phyloP scores from a whole-genome alignment of 495 filamentous ascomycete species.

The Aspergillus diversus region DNA sequence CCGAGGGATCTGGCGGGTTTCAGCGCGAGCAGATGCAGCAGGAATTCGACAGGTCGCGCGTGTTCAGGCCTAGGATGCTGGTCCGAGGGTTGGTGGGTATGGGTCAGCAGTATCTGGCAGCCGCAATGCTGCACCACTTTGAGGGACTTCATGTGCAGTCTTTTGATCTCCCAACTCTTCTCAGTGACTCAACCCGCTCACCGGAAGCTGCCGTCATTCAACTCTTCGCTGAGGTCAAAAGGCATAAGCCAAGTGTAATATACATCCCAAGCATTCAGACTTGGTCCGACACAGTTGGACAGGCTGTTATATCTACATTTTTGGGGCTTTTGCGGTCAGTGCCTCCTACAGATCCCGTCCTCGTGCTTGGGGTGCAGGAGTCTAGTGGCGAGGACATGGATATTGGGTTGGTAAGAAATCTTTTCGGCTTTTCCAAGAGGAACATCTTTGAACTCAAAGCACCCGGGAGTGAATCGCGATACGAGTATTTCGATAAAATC shows the following conservation, averaged over 20 bases:
- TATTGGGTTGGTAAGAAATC: constrained; percentile 64
- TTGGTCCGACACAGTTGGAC: constrained; percentile 77
- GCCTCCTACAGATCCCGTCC: constrained; percentile 82
- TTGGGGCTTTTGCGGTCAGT: constrained; percentile 74
- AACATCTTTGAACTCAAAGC: constrained; percentile 70
- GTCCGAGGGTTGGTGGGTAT: constrained; percentile 80
- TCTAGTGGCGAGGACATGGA: constrained; percentile 59
- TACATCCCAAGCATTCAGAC: constrained; percentile 87
- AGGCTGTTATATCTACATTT: constrained; percentile 75
- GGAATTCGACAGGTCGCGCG: constrained; percentile 85
- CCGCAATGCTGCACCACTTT: constrained; percentile 84
- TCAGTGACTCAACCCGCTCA: constrained; percentile 72
- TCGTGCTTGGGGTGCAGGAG: constrained; percentile 83
- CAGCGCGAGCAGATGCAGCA: constrained; percentile 82
- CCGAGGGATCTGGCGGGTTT: constrained; percentile 78
- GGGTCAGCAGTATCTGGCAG: constrained; percentile 90
- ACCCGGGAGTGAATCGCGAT: constrained; percentile 66
- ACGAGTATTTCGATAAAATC: constrained; percentile 76
- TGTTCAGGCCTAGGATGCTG: constrained; percentile 87
- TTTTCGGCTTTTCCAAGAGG: constrained; percentile 83
- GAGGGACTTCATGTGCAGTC: constrained; percentile 93
- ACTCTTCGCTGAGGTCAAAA: constrained; percentile 86
- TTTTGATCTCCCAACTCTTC: constrained; percentile 86
- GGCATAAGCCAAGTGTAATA: constrained; percentile 94
- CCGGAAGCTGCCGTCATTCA: constrained; percentile 87